A percentile compares a stretch with the other conserved stretches of the same genome.
Conservation (phyloP, 192 early-diverging fungal genomes). For the Gaertneriomyces semiglobifer region DNA sequence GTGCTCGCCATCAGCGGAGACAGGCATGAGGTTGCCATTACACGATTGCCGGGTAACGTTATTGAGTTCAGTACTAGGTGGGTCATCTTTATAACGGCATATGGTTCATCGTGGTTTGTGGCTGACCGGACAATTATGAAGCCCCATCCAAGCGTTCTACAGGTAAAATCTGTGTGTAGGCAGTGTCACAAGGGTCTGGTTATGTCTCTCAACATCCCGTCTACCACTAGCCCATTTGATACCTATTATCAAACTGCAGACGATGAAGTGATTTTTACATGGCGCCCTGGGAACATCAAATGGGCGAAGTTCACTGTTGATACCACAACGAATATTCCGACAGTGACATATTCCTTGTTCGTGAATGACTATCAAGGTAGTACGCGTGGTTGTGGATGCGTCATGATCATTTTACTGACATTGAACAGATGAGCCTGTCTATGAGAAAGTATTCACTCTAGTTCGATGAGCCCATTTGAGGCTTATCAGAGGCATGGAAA, state of each 20-base stretch:
- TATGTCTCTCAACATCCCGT: not conserved
- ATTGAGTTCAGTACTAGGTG: conserved; percentile 36
- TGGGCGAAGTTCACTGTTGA: conserved; percentile 33
- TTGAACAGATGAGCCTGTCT: no score
- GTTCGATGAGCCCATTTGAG: no score
- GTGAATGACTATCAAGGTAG: conserved; percentile 33
- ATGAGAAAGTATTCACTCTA: no score
- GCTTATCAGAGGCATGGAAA: no score
- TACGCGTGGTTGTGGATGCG: no score
- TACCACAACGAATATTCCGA: conserved; percentile 15
- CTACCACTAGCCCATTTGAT: conserved; percentile 19
- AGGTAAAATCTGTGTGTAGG: not conserved
- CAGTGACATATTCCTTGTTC: conserved; percentile 26
- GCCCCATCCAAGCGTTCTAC: conserved; percentile 31
- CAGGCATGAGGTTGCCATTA: conserved; percentile 31
- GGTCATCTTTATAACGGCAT: not conserved
- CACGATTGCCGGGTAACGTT: conserved; percentile 26
- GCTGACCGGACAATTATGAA: not conserved
- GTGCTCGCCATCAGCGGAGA: conserved; percentile 31
- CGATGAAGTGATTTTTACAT: conserved; percentile 29
- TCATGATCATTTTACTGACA: no score
- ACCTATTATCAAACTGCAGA: conserved; percentile 25
- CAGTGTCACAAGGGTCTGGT: no score
- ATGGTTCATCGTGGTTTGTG: not conserved
- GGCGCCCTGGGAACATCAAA: conserved; percentile 32